A percentile compares a stretch with the other conserved stretches of the same genome.
Conservation (phyloP, 2,329 filamentous ascomycete species). For the Pseudocercospora musae region DNA sequence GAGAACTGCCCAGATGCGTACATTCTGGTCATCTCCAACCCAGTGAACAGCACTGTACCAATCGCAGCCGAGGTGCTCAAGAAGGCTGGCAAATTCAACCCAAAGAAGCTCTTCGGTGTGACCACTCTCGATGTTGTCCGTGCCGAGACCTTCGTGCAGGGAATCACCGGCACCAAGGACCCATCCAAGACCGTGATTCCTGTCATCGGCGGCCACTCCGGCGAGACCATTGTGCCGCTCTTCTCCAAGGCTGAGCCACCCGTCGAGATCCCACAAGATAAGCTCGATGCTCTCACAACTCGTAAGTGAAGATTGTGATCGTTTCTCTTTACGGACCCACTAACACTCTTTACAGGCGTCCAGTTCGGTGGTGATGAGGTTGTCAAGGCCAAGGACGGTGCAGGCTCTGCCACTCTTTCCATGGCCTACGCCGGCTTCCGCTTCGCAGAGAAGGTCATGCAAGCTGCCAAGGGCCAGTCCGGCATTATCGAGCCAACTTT, state of each 20-base stretch:
- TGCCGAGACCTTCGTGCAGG: constrained; percentile 91
- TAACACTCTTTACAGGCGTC: constrained; percentile 55
- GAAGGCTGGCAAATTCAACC: constrained; percentile 86
- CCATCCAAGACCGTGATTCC: constrained; percentile 81
- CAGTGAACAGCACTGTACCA: constrained; percentile 97
- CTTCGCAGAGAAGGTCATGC: constrained; percentile 92
- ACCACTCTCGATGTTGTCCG: constrained; percentile 98
- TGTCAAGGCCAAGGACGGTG: constrained; percentile 89
- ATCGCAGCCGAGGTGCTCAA: constrained; percentile 97
- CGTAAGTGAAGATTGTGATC: constrained; percentile 50
- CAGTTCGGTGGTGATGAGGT: constrained; percentile 98
- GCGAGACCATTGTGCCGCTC: constrained; percentile 95
- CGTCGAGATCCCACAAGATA: constrained; percentile 79
- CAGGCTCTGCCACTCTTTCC: constrained; percentile 84
- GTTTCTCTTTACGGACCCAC: neutral
- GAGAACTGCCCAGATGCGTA: constrained; percentile 89
- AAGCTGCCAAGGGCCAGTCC: constrained; percentile 83
- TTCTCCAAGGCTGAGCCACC: constrained; percentile 86
- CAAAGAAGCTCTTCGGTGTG: constrained; percentile 95
- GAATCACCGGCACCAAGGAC: constrained; percentile 76
- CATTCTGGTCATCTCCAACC: constrained; percentile 97
- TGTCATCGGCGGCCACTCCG: constrained; percentile 95
- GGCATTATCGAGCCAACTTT: constrained; percentile 92
- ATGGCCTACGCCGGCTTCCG: constrained; percentile 96
- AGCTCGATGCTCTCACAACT: constrained; percentile 86